phyloP scores from a whole-genome alignment of 352 stramenopile species.

The Albugo laibachii region DNA sequence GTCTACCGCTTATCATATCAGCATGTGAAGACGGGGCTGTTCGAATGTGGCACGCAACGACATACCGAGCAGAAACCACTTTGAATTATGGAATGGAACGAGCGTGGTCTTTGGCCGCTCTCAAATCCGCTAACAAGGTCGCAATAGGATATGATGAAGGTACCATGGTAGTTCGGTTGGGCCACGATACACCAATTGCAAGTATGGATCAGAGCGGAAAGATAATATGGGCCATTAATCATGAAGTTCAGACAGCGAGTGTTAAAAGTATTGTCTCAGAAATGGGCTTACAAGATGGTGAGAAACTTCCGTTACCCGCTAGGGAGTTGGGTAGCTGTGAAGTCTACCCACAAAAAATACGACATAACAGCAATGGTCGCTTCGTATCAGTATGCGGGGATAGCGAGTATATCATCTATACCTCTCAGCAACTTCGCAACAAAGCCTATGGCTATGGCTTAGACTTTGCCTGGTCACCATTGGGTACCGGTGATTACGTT shows the following conservation, averaged over 20 bases:
- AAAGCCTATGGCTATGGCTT: conserved; percentile 95
- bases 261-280: conserved; percentile 79
- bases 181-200: conserved; percentile 93
- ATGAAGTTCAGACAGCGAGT: conserved; percentile 91
- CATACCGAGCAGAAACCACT: conserved; percentile 94
- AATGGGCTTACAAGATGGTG: conserved; percentile 65
- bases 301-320: conserved; percentile 63
- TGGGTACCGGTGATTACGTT: conserved; percentile 96
- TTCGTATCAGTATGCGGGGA: conserved; percentile 98
- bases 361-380: conserved; percentile 97
- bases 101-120: conserved; percentile 86
- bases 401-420: conserved; percentile 99
- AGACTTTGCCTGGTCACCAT: conserved; percentile 96
- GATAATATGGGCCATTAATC: conserved; percentile 96
- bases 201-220: conserved; percentile 96
- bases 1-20: conserved; percentile 95
- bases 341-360: conserved; percentile 94
- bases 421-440: conserved; percentile 85
- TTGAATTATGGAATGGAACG: conserved; percentile 99
- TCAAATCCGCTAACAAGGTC: conserved; percentile 77
- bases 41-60: conserved; percentile 85
- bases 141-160: conserved; percentile 90
- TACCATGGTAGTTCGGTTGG: conserved; percentile 92
- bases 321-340: conserved; percentile 94
- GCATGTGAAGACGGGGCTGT: conserved; percentile 94